Conservation (phyloP, 1,284 basidiomycete genomes). For the Cryptococcus sp. region DNA sequence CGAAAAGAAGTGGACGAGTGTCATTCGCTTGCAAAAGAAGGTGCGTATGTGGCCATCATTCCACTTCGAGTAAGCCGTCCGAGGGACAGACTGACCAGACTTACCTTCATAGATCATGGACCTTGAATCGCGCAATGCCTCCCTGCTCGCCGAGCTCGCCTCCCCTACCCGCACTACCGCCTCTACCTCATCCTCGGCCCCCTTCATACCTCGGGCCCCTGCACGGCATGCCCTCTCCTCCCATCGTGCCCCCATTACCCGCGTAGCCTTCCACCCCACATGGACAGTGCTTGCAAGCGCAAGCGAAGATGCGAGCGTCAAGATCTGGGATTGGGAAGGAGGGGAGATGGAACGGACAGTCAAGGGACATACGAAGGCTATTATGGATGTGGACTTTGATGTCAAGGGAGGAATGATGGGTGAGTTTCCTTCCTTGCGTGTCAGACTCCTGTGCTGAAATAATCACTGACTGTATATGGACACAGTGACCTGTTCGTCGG, state of each 20-base stretch:
- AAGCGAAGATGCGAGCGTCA: slow-evolving; percentile 81
- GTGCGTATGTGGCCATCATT: slow-evolving; percentile 50
- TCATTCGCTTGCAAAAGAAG: slow-evolving; percentile 90
- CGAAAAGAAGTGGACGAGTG: slow-evolving; percentile 94
- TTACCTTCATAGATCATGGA: slow-evolving; percentile 68
- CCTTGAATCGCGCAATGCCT: slow-evolving; percentile 71
- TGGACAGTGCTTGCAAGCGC: slow-evolving; percentile 80
- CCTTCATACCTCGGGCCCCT: slow-evolving; percentile 76
- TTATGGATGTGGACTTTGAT: slow-evolving; percentile 84
- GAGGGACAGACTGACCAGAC: not conserved
- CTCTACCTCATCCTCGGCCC: slow-evolving; percentile 58
- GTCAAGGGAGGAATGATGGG: slow-evolving; percentile 75
- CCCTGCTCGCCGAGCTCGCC: slow-evolving; percentile 70
- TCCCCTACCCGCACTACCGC: slow-evolving; percentile 47
- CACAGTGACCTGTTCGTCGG: slow-evolving; percentile 80
- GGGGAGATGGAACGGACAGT: slow-evolving; percentile 87
- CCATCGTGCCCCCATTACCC: slow-evolving; percentile 71
- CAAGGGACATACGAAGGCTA: slow-evolving; percentile 86
- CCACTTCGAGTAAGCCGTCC: not conserved
- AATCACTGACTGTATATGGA: no score
- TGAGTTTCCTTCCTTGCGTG: slow-evolving; percentile 51
- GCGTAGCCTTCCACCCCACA: slow-evolving; percentile 79
- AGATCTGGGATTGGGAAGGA: slow-evolving; percentile 95
- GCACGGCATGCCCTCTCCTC: slow-evolving; percentile 74
- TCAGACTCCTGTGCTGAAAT: no score